Evolutionary conservation across 2,329 filamentous ascomycete genomes (phyloP).

Genomic region (Trichophyton equinum): DNA sequence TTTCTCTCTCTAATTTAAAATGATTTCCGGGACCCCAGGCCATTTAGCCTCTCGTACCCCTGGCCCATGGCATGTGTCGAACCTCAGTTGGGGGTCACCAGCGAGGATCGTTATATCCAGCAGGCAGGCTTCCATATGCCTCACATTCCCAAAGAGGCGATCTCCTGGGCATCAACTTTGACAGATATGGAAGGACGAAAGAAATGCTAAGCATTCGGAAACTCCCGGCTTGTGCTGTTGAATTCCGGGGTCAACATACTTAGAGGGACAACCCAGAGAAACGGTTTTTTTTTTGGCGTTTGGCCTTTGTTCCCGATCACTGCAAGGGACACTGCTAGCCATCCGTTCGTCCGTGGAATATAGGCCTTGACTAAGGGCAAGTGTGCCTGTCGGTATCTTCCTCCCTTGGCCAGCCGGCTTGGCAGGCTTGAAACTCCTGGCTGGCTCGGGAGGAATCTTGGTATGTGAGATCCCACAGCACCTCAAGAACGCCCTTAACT

Average conservation of each 20-base stretch:
- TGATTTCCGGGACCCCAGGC: not conserved
- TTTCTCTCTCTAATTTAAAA: not conserved
- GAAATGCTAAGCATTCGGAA: not conserved
- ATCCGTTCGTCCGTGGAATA: not conserved
- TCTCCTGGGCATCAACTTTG: not conserved
- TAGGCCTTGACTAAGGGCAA: too few species aligned
- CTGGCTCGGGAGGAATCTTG: too few species aligned
- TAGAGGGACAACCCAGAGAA: not conserved
- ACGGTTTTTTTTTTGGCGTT: too few species aligned
- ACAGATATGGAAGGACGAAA: not conserved
- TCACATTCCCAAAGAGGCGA: slow-evolving; percentile 1
- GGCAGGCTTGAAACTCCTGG: not conserved
- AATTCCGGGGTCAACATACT: not conserved
- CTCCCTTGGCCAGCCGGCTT: not conserved
- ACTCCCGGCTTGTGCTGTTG: not conserved
- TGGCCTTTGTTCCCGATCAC: too few species aligned
- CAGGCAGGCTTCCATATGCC: not conserved
- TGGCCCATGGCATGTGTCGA: not conserved
- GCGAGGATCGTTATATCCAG: not conserved
- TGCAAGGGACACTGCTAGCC: not conserved
- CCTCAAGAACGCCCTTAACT: not conserved
- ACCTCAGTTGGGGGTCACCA: not conserved
- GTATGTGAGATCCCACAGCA: not conserved
- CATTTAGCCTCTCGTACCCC: not conserved
- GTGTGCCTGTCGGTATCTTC: not conserved